phyloP scores from a whole-genome alignment of 805 yeast species.

The Ogataea siamensis region DNA sequence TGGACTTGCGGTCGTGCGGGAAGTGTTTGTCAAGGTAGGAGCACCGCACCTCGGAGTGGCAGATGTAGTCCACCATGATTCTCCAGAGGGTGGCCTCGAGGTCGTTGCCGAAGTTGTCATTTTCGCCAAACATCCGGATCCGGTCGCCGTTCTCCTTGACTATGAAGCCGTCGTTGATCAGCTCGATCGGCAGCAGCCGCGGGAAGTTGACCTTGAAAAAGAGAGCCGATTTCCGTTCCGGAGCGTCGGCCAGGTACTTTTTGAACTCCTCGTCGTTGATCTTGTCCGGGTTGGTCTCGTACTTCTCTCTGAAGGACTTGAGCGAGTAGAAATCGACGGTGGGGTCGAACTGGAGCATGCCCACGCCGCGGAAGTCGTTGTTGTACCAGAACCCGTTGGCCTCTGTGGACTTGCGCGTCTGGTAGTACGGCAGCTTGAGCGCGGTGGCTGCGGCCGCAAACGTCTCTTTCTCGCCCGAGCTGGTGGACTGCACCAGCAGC shows the following conservation, averaged over 20 bases:
- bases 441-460: slow-evolving; percentile 50
- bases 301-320: slow-evolving; percentile 25
- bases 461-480: slow-evolving; percentile 52
- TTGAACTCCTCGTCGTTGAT: slow-evolving; percentile 20
- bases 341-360: slow-evolving; percentile 55
- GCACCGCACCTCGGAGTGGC: slow-evolving; percentile 28
- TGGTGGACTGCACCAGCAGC: slow-evolving; percentile 38
- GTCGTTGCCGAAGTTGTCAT: slow-evolving; percentile 18
- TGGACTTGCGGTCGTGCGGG: slow-evolving; percentile 17
- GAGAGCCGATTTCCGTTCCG: slow-evolving; percentile 28
- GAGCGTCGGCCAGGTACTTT: slow-evolving; percentile 22
- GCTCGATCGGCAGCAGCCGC: slow-evolving; percentile 32
- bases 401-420: slow-evolving; percentile 43
- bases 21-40: slow-evolving; percentile 29
- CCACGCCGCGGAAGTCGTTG: slow-evolving; percentile 43
- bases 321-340: slow-evolving; percentile 37
- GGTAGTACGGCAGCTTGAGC: slow-evolving; percentile 41
- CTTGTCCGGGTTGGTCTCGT: slow-evolving; percentile 21
- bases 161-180: slow-evolving; percentile 25
- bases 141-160: slow-evolving; percentile 35
- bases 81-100: slow-evolving; percentile 31
- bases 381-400: slow-evolving; percentile 47
- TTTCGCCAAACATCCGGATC: slow-evolving; percentile 28
- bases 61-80: slow-evolving; percentile 34
- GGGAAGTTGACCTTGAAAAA: slow-evolving; percentile 36